Evolutionary conservation across 805 yeast genomes (phyloP), one percentile per base, ranked within the genome.

Genomic region (Ogataea siamensis): DNA sequence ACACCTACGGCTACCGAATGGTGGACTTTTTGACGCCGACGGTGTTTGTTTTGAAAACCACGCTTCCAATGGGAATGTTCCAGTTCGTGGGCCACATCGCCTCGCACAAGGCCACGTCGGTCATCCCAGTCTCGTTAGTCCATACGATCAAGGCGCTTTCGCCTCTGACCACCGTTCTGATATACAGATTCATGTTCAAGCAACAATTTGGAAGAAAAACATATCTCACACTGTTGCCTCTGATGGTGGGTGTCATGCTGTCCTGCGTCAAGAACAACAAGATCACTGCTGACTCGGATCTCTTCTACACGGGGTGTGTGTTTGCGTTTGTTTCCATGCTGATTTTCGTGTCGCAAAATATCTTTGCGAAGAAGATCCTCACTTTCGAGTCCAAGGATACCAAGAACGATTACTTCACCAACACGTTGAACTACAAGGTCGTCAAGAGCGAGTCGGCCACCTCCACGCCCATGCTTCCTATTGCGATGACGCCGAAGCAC

Each of bases 21-120:
- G 11, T 33, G 3, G 59, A 64, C 21, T 76, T 83, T 47, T 49
- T 82, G 11, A 64, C 62, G 15, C 93, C 94, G 16, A 67, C 78
- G 2, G 48, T 58, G 32, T 54, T 69, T 35, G 67, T 82, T 22
- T 50, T 85, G 11, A 54, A 66, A 34, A 81, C 87, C 10, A 87
- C 95, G 0, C 74, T 87, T 15, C 98, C 98, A 13, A 87, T 91
- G 95, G 98, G 97, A 6, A 67, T 80, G 44, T 93, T 91, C 65
- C 98, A 91, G 66, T 85, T 91, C 49, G 68, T 82, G 14, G 99
- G 98, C 14, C 98, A 91, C 61, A 78, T 89, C 45, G 77, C 94
- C 10, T 78, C 94, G 6, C 96, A 89, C 58, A 84, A 85, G 56
- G 91, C 98, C n/a, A 88, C 96, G 2, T 75, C 89, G 2, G 62